phyloP scores from a whole-genome alignment of 2,329 filamentous ascomycete genomes.

The Lojkania enalia region DNA sequence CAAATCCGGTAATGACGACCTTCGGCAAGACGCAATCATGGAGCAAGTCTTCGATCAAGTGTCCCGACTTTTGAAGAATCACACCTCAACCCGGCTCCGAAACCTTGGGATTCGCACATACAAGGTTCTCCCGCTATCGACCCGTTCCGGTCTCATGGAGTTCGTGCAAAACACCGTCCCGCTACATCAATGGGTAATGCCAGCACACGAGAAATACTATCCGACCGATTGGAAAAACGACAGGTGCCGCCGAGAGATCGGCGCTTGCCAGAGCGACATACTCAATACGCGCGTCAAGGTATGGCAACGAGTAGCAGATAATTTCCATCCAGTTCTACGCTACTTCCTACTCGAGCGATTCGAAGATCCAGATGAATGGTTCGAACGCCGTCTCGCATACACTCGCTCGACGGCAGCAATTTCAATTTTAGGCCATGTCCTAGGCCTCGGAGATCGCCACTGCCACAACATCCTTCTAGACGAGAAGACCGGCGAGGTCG shows the following conservation, averaged over 20 bases:
- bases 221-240: constrained; percentile 79
- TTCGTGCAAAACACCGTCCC: constrained; percentile 94
- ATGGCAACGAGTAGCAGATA: constrained; percentile 77
- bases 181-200: constrained; percentile 87
- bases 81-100: constrained; percentile 83
- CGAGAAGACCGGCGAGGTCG: constrained; percentile 83
- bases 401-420: constrained; percentile 92
- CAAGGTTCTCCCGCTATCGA: constrained; percentile 89
- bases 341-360: constrained; percentile 98
- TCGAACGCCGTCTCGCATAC: constrained; percentile 83
- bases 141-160: constrained; percentile 88
- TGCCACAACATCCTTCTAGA: constrained; percentile 97
- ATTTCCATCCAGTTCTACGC: constrained; percentile 89
- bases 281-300: constrained; percentile 71
- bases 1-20: constrained; percentile 93
- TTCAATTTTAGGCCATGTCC: constrained; percentile 89
- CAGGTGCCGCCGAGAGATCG: constrained; percentile 78
- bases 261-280: constrained; percentile 69
- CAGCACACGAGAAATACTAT: constrained; percentile 84
- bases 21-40: constrained; percentile 98
- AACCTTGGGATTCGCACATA: constrained; percentile 92
- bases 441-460: constrained; percentile 91
- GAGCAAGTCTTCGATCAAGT: constrained; percentile 98
- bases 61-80: constrained; percentile 82
- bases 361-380: constrained; percentile 94